These are phyloP conservation scores for Durotheca rogersii DNA, from an alignment of 495 filamentous ascomycete species.

Conservation along the genomic window DNA sequence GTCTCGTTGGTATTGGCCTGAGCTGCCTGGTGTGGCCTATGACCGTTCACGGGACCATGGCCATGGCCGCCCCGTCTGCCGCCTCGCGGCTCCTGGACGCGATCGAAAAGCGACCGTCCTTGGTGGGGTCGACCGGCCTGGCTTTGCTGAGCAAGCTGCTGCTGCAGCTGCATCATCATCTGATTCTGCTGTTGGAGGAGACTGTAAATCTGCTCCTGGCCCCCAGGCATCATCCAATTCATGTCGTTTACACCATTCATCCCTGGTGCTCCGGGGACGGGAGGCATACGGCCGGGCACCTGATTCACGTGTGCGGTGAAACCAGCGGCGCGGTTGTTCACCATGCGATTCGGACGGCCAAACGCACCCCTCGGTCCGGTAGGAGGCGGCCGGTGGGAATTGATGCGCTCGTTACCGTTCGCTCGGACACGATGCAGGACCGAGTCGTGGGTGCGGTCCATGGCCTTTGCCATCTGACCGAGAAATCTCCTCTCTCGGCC, in stretches of 20 bases:
- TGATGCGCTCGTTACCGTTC: conserved; percentile 73
- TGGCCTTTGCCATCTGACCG: conserved; percentile 80
- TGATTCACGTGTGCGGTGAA: conserved; percentile 45
- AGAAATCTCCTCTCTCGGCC: conserved; percentile 74
- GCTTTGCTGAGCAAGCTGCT: conserved; percentile 61
- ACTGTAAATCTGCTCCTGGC: conserved; percentile 76
- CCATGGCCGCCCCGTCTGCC: conserved; percentile 38
- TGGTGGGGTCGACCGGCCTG: conserved; percentile 37
- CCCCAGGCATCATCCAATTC: conserved; percentile 50
- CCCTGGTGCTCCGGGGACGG: conserved; percentile 35
- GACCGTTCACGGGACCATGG: conserved; percentile 37
- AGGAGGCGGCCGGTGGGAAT: conserved; percentile 71
- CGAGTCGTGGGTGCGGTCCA: conserved; percentile 74
- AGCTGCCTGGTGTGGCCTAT: conserved; percentile 31
- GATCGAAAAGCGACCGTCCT: conserved; percentile 76
- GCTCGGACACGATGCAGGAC: conserved; percentile 80
- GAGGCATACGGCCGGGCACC: conserved; percentile 35
- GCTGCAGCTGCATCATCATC: conserved; percentile 69
- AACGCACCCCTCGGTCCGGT: conserved; percentile 64
- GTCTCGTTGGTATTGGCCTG: conserved; percentile 26
- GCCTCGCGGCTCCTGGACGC: conserved; percentile 56
- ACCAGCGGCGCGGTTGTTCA: conserved; percentile 44
- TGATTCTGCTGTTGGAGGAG: conserved; percentile 89
- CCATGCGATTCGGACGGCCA: conserved; percentile 53
- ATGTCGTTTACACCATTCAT: conserved; percentile 46